Evolutionary conservation across 148 eudicot species (phyloP).

Genomic region (Diospyros kaki): DNA sequence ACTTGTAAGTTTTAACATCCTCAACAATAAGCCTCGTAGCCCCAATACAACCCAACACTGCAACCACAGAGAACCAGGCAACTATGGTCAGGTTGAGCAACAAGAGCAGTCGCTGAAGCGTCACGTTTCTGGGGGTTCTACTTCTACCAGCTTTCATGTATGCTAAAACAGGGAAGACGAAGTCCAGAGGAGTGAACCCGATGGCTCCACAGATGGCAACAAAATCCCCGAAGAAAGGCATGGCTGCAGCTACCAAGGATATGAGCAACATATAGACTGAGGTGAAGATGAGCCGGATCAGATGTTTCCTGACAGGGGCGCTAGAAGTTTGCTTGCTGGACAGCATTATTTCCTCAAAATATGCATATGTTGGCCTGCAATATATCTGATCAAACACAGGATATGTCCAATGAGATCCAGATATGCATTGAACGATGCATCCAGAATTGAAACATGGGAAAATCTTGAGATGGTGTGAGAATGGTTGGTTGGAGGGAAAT

Average conservation of each 20-base stretch:
- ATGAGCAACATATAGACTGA: constrained; percentile 30
- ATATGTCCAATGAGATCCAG: not conserved
- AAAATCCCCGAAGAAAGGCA: constrained; percentile 51
- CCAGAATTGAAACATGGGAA: not conserved
- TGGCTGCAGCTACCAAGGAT: constrained; percentile 37
- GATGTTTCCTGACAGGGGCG: not conserved
- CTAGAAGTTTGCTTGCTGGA: constrained; percentile 8
- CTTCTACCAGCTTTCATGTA: constrained; percentile 37
- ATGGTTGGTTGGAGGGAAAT: not conserved
- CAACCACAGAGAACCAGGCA: constrained; percentile 39
- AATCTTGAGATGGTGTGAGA: not conserved
- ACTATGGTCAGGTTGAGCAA: constrained; percentile 29
- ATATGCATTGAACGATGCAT: not conserved
- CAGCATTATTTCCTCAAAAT: constrained; percentile 30
- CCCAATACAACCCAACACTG: constrained; percentile 42
- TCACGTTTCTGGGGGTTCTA: constrained; percentile 4
- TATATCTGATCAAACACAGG: constrained; percentile 29
- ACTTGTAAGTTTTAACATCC: constrained; percentile 33
- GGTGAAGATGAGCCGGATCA: constrained; percentile 25
- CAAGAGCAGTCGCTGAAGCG: constrained; percentile 5
- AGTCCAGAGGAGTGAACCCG: constrained; percentile 48
- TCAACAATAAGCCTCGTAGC: constrained; percentile 33
- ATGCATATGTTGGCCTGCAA: constrained; percentile 47
- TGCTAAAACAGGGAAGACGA: constrained; percentile 41
- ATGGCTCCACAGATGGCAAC: constrained; percentile 46